Percentiles rank a stretch among this genome's conserved stretches.
Conservation (phyloP, 768 basidiomycete genomes). For the Albatrellus ellisii region DNA sequence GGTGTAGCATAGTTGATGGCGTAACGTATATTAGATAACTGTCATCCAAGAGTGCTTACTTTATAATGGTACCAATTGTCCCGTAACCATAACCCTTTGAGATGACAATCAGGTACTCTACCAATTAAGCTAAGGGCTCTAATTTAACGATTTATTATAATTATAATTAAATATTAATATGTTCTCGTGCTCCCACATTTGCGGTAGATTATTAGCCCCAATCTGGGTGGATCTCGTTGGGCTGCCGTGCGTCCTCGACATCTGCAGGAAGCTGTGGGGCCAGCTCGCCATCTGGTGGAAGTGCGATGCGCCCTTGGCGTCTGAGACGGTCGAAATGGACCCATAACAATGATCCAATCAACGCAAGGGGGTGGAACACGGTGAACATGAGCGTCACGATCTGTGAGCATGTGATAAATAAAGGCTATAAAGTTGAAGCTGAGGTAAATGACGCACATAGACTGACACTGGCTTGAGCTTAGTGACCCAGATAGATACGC, state of each 20-base stretch:
- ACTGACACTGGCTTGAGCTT: slow-evolving; percentile 53
- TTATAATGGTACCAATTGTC: no score
- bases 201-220: slow-evolving; percentile 11
- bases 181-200: no score
- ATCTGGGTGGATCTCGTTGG: slow-evolving; percentile 6
- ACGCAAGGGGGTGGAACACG: slow-evolving; percentile 46
- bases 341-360: slow-evolving; percentile 33
- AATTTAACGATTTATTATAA: no score
- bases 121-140: no score
- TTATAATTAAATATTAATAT: no score
- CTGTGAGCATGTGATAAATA: slow-evolving; percentile 25
- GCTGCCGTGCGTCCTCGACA: not conserved
- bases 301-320: slow-evolving; percentile 25
- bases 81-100: no score
- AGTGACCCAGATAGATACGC: slow-evolving; percentile 47
- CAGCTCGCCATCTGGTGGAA: slow-evolving; percentile 27
- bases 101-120: no score
- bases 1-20: no score
- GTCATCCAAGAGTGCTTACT: no score
- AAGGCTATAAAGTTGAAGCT: not conserved
- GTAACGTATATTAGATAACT: no score
- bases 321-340: slow-evolving; percentile 18
- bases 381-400: slow-evolving; percentile 52
- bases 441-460: slow-evolving; percentile 31
- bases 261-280: not conserved